Base-by-base conservation (phyloP, 164 flowering plant species). In the Chimonanthus praecox region DNA sequence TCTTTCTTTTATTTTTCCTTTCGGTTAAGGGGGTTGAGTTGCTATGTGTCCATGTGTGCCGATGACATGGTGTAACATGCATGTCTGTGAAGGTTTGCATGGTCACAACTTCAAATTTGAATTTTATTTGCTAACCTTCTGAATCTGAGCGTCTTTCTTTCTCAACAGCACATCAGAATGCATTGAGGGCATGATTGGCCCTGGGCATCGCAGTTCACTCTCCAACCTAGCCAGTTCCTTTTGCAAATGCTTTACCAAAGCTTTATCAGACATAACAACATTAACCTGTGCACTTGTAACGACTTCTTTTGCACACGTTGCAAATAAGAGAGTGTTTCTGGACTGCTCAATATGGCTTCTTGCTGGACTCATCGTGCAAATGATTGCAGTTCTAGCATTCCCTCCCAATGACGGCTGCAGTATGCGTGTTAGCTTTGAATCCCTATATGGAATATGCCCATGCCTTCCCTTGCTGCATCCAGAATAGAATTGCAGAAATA, bases 361-460 rank as follows among this genome's bases (percentile, higher is more conserved):
- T 49, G 97, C 97, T 50, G 99, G 99, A 77, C 95, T 91, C 89
- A 95, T 78, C 13, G 99, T 95, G 81, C 99, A 95, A 49, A 95
- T 89, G 73, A 95, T 90, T 46, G 98, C 97, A 63, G 99, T 95
- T 84, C 92, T 87, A 33, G 97, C 89, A 85, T 95, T 95, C 71
- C 98, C 99, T 71, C 97, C 99, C 51, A 93, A 75, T 44, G 97
- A 92, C 69, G 86, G 80, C 71, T 95, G 98, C 74, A 95, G 87
- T 75, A 95, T 95, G 72, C 98, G 98, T 7, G 98, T 95, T 15
- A 95, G 86, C 84, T 95, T 95, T 9, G 99, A 93, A 81, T 95
- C 97, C 83, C 98, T 83, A 61, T 85, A 95, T 74, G 98, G 97
- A 68, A 95, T 71, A 68, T 95, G 99, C 8, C 87, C 92, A 76